Percentiles rank a stretch among this genome's conserved stretches.
Evolutionary conservation across 2,329 filamentous ascomycete genomes (phyloP).

Genomic region (Polytolypa hystricis): DNA sequence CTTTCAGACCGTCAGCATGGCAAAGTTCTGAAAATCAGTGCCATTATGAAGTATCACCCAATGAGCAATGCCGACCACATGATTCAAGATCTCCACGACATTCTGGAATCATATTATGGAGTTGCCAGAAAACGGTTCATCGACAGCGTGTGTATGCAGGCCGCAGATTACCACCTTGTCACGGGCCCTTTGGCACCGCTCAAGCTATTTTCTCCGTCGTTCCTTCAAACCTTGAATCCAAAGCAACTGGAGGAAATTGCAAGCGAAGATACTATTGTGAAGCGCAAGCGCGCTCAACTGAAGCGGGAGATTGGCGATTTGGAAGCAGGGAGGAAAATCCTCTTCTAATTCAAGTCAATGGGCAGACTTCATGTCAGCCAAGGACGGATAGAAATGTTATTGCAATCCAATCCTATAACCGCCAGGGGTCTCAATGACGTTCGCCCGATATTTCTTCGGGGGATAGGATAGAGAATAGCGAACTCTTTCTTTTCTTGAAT

Average conservation of each 20-base stretch:
- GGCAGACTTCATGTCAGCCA: too few species aligned
- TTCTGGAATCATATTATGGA: constrained; percentile 51
- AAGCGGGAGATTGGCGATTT: constrained; percentile 37
- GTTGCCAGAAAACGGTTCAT: constrained; percentile 51
- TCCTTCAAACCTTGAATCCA: constrained; percentile 38
- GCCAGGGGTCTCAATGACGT: too few species aligned
- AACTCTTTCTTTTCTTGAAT: too few species aligned
- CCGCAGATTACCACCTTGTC: constrained; percentile 44
- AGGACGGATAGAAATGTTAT: too few species aligned
- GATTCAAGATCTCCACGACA: constrained; percentile 47
- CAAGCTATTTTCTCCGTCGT: constrained; percentile 40
- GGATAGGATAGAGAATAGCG: too few species aligned
- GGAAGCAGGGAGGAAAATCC: constrained; percentile 13
- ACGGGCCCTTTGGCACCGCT: constrained; percentile 40
- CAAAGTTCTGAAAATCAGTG: background rate
- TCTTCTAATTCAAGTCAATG: too few species aligned
- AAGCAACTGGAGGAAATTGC: constrained; percentile 46
- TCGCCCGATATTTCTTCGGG: too few species aligned
- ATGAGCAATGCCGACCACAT: constrained; percentile 28
- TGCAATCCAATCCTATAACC: too few species aligned
- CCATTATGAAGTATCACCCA: background rate
- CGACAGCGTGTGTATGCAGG: constrained; percentile 51
- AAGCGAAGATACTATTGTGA: constrained; percentile 41
- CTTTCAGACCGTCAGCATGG: background rate
- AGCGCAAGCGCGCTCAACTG: constrained; percentile 34